Evolutionary conservation across 495 filamentous ascomycete species (phyloP), one percentile per base, ranked within the genome.

Genomic region (Lasiosphaeris hirsuta): DNA sequence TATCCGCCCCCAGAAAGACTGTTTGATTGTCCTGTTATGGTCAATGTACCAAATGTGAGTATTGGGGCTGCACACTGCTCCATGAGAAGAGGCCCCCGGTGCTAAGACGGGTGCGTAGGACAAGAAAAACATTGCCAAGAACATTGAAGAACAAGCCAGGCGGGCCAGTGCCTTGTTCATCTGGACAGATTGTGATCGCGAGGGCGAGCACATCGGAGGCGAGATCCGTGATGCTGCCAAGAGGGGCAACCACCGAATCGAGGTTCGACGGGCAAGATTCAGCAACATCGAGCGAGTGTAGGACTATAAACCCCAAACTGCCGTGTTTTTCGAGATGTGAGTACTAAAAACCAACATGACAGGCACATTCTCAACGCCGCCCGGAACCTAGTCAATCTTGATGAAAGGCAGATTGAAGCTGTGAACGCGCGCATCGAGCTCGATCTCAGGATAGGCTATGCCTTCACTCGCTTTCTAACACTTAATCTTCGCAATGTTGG

Each of bases 121-220:
- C 66, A 92, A 90, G 64, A 83, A 82, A 62, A 74, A 84, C 14
- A 88, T 97, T 54, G 90, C 92, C 8, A 76, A 83, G 5, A 98
- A 98, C 65, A 97, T 98, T 64, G 78, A 85, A 45, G 70, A 76
- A 6, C 84, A 94, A 69, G 94, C 95, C 10, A 81, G 81, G 43
- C 78, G 81, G 62, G 75, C 83, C 52, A 80, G 78, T 62, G 84
- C 83, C 15, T 78, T 98, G 11, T 94, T 91, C 70, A 96, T 98
- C 63, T 98, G 94, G 94, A 98, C 94, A 0, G 94, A 98, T 79
- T 97, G 94, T 73, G 94, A 98, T 78, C 85, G 92, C 48, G 94
- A 98, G 78, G 94, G 94, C 13, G 94, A 98, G 72, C 87, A 97
- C 64, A 98, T 98, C 59, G 94, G 94, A 1, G 76, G 87, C n/a